Evolutionary conservation across 2,329 filamentous ascomycete genomes (phyloP), one percentile per base, ranked within the genome.

Genomic region (Aschersonia sp.): DNA sequence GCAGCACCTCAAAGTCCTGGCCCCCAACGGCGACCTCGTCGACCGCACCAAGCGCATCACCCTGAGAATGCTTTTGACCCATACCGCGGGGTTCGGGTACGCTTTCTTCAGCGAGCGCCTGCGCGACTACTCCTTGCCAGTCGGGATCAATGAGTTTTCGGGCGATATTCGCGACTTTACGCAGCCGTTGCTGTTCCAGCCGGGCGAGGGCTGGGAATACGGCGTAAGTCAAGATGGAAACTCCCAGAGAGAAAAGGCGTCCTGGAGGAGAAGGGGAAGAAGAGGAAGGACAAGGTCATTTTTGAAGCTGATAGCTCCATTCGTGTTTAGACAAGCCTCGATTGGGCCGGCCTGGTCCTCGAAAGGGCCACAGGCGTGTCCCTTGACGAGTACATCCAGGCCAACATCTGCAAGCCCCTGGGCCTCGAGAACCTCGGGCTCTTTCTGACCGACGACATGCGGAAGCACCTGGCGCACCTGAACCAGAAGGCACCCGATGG

Each of bases 171-270:
- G 68, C 33, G 78, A 77, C 30, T 63, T 81, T 42, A 55, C 70
- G 37, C 57, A 62, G 49, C 75, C 79, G 1, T 59, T 85, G 12
- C 58, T 83, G 1, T 78, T 80, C 52, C 78, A 85, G 52, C 81
- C 81, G 0, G 80, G 80, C 0, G 69, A 72, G 30, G 65, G 65
- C 4, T 85, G 77, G 75, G 69, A 76, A 49, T 83, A 84, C 29
- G 73, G 74, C 0, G 71, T 76, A 59, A 64, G 67, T 61, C 5
- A 22, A 22, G 22, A 22, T 22, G 22, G 22, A 22, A 22, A 22
- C 22, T 22, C 2, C 22, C 22, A 22, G 22, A 22, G 22, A 22
- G 4, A 22, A 22, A 22, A 22, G 22, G 22, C 22, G 22, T 22
- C 22, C 22, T 7, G 35, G 35, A 37, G 12, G 32, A 10, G 42